Evolutionary conservation across 1,139 yeast genomes (phyloP), one percentile per base, ranked within the genome.

Genomic region (Hyphopichia khmerensis): DNA sequence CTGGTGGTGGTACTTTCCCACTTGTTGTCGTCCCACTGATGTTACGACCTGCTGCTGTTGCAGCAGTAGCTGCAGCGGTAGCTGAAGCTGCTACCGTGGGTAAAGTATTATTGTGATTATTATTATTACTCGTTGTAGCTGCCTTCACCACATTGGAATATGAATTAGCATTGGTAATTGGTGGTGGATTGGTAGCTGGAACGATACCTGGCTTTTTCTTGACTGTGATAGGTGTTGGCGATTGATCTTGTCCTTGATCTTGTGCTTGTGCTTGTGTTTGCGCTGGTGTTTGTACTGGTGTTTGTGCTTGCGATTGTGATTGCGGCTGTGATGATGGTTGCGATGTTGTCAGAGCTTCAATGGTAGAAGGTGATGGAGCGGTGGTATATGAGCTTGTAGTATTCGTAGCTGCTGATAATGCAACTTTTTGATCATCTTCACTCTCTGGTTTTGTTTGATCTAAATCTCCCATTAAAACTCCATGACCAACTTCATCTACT

Each of bases 1-100:
- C 80, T 1, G 73, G 74, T 1, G 83, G 82, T 33, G 75, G 62
- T 17, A 57, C 56, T 8, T 53, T 48, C 10, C 33, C 33, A 30
- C 33, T 44, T 21, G 24, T n/a, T n/a, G n/a, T n/a, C n/a, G n/a
- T 48, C 10, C 33, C 33, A 30, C 33, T 44, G 5, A 8, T 8
- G 24, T 21, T 21, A 21, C 24, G 24, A 21, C 24, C 24, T 21
- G 29, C 4, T 8, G 29, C 29, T 9, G 29, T 26, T 26, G 48
- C 35, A 29, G 53, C 35, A 35, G 43, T 33, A 3, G 48, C 35
- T 19, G 21, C 42, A 16, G 51, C 39, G 19, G 46, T 34, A 24
- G 53, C 46, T 14, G 48, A 39, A 7, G 48, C 41, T 6, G 45
- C 53, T 39, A 50, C 50, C 16, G 42, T 32, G n/a, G 34, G 34